These are phyloP conservation scores for Holtermannia corniformis DNA, from an alignment of 768 basidiomycete species.

Conservation along the genomic window DNA sequence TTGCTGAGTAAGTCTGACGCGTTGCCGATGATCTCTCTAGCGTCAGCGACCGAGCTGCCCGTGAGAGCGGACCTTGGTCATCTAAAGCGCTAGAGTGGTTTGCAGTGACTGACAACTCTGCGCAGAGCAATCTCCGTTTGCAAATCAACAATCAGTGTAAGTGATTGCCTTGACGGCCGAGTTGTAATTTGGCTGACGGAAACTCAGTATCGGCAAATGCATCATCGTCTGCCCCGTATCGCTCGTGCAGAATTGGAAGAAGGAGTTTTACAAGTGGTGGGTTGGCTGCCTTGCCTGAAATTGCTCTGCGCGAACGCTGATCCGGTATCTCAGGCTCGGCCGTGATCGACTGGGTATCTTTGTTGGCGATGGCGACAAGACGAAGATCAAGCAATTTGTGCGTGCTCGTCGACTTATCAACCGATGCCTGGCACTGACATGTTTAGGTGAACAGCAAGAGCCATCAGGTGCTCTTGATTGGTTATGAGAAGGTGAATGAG, in stretches of 20 bases:
- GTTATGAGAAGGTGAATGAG: slow-evolving; percentile 65
- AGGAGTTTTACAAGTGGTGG: slow-evolving; percentile 90
- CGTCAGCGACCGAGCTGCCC: too few relatives aligned
- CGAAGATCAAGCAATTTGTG: slow-evolving; percentile 58
- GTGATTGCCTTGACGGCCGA: neutral
- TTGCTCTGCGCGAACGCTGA: neutral
- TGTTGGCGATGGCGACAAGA: slow-evolving; percentile 54
- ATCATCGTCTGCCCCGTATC: slow-evolving; percentile 92
- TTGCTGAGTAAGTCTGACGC: slow-evolving; percentile 58
- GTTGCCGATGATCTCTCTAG: neutral
- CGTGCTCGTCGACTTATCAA: slow-evolving; percentile 50
- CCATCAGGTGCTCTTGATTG: slow-evolving; percentile 75
- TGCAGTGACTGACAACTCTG: too few relatives aligned
- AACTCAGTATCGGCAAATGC: slow-evolving; percentile 57
- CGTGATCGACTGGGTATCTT: slow-evolving; percentile 52
- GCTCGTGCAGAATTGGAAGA: slow-evolving; percentile 86
- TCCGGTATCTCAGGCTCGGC: slow-evolving; percentile 14
- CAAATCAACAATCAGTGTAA: slow-evolving; percentile 17
- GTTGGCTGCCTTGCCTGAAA: slow-evolving; percentile 40
- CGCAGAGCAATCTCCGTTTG: slow-evolving; percentile 30
- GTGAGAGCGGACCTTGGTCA: neutral
- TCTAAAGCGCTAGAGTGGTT: too few relatives aligned
- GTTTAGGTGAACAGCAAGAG: slow-evolving; percentile 20
- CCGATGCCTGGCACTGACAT: neutral
- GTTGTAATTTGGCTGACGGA: neutral